Evolutionary conservation across 257 asterid species (phyloP).

Genomic region (Solanum pimpinellifolium): DNA sequence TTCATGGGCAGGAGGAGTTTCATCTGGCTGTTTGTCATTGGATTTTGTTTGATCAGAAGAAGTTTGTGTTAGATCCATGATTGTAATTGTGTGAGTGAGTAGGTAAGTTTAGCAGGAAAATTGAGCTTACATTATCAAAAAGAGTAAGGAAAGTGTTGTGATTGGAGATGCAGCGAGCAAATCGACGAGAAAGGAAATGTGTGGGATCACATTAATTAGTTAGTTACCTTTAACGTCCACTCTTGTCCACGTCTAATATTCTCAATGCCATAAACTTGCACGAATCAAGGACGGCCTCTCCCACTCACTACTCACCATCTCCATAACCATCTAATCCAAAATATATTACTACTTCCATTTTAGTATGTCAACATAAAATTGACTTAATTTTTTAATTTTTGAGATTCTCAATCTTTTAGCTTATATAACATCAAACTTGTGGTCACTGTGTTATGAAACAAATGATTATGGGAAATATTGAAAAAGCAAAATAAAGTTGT

Average conservation of each 20-base stretch:
- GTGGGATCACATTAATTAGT: neutral
- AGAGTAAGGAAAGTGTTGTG: neutral
- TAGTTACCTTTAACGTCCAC: neutral
- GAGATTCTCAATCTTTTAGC: neutral
- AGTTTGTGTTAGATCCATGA: conserved; percentile 35
- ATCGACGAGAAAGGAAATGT: neutral
- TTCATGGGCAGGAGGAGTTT: neutral
- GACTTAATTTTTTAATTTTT: neutral
- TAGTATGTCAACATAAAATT: neutral
- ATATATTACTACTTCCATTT: neutral
- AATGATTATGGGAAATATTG: neutral
- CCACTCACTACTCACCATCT: neutral
- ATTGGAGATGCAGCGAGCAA: neutral
- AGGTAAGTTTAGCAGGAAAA: neutral
- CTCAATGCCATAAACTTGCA: neutral
- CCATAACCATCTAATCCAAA: neutral
- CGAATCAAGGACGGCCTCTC: neutral
- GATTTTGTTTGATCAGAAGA: conserved; percentile 9
- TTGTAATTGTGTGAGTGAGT: neutral
- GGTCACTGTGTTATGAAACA: neutral
- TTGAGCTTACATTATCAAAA: neutral
- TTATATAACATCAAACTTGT: neutral
- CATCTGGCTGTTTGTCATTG: neutral
- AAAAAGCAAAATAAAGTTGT: neutral
- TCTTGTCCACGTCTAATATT: neutral